Evolutionary conservation across 495 filamentous ascomycete genomes (phyloP).

Genomic region (Lineolata rhizophorae): DNA sequence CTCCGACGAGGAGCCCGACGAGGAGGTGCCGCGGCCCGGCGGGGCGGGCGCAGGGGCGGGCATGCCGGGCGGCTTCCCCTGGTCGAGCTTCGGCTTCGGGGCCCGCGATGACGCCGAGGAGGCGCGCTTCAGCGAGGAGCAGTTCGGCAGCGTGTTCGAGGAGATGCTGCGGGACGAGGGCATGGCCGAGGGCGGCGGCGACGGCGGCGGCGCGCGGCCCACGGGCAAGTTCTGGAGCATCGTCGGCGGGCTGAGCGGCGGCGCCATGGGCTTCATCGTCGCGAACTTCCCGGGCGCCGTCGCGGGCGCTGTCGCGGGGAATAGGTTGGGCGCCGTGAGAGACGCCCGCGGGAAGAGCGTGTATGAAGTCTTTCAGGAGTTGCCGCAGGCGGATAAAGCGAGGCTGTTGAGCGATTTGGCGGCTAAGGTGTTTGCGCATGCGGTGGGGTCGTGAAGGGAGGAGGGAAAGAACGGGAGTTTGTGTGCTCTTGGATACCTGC

Average conservation of each 20-base stretch:
- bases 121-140: slow-evolving; percentile 33
- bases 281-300: slow-evolving; percentile 76
- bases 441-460: slow-evolving; percentile 12
- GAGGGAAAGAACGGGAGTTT: too few species aligned
- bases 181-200: slow-evolving; percentile 74
- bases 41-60: too few species aligned
- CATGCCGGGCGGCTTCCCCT: slow-evolving; percentile 29
- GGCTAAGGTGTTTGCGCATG: slow-evolving; percentile 21
- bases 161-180: slow-evolving; percentile 94
- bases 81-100: slow-evolving; percentile 37
- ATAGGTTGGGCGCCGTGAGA: slow-evolving; percentile 65
- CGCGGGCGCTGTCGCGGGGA: slow-evolving; percentile 83
- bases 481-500: too few species aligned
- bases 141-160: slow-evolving; percentile 85
- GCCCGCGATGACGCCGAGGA: slow-evolving; percentile 25
- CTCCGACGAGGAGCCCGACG: slow-evolving; percentile 31
- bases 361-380: slow-evolving; percentile 66
- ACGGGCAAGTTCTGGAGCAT: slow-evolving; percentile 69
- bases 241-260: slow-evolving; percentile 69
- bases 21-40: slow-evolving; percentile 28
- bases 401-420: slow-evolving; percentile 31
- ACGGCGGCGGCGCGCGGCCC: slow-evolving; percentile 28
- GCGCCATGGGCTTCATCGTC: slow-evolving; percentile 83
- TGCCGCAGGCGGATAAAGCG: slow-evolving; percentile 61
- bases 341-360: slow-evolving; percentile 91